Conservation (phyloP, 1,284 basidiomycete species). For the Malassezia yamatoensis region DNA sequence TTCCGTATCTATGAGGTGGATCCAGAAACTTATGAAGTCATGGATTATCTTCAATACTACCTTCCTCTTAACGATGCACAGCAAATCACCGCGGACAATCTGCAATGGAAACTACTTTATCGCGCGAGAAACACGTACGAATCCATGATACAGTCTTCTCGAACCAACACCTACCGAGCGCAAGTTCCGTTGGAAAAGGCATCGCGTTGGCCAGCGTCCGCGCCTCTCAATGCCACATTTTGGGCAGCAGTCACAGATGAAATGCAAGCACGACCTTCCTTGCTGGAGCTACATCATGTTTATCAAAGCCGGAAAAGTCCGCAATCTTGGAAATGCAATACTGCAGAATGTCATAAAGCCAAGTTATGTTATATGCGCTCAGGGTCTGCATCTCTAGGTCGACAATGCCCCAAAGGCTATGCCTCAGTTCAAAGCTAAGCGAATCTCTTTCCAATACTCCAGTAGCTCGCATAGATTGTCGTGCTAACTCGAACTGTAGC, state of each 20-base stretch:
- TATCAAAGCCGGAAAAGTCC: conserved; percentile 62
- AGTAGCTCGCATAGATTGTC: no score
- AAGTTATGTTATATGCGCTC: conserved; percentile 71
- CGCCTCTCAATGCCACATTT: conserved; percentile 71
- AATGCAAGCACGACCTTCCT: conserved; percentile 57
- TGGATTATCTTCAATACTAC: conserved; percentile 44
- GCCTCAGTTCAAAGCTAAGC: conserved; percentile 57
- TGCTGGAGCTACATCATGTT: conserved; percentile 61
- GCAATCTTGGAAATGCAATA: conserved; percentile 55
- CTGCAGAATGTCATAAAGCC: conserved; percentile 56
- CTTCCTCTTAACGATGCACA: conserved; percentile 24
- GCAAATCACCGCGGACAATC: conserved; percentile 55
- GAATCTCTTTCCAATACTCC: background rate
- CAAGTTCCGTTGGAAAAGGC: conserved; percentile 2
- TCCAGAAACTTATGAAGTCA: conserved; percentile 51
- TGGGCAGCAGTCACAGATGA: conserved; percentile 69
- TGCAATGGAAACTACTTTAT: conserved; percentile 60
- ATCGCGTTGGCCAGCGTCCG: conserved; percentile 55
- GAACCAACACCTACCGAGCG: conserved; percentile 10
- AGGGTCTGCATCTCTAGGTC: conserved; percentile 55
- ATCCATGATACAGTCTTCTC: conserved; percentile 50
- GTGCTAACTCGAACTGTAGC: no score
- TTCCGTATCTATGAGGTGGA: conserved; percentile 71
- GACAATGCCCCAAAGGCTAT: conserved; percentile 59
- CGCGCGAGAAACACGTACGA: conserved; percentile 59